These are phyloP conservation scores for Tanacetum coccineum DNA, from an alignment of 129 eudicot species.

Conservation along the genomic window DNA sequence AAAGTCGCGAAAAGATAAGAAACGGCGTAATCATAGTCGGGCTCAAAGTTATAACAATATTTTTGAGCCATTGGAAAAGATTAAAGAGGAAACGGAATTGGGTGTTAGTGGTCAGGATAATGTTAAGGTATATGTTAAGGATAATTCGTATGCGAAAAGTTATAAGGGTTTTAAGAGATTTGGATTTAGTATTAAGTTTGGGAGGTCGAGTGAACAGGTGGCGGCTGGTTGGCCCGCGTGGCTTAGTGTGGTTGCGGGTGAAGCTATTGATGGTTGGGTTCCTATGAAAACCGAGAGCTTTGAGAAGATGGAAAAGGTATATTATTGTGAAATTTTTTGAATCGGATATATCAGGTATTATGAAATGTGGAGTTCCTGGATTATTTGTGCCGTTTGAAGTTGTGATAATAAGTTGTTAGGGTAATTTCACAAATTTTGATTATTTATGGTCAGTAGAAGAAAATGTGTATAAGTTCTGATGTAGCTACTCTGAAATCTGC, in stretches of 20 bases:
- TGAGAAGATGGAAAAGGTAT: slow-evolving; percentile 72
- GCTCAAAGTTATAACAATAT: neutral
- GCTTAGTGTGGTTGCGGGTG: slow-evolving; percentile 67
- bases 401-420: too few species aligned
- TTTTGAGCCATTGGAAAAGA: slow-evolving; percentile 35
- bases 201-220: slow-evolving; percentile 37
- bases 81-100: slow-evolving; percentile 38
- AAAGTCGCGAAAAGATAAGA: slow-evolving; percentile 14
- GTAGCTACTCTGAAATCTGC: too few species aligned
- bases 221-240: slow-evolving; percentile 87
- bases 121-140: neutral
- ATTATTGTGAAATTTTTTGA: neutral
- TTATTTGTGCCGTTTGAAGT: too few species aligned
- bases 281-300: slow-evolving; percentile 58
- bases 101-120: neutral
- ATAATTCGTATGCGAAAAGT: slow-evolving; percentile 2
- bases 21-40: neutral
- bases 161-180: slow-evolving; percentile 22
- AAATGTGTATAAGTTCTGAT: too few species aligned
- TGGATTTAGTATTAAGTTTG: slow-evolving; percentile 33
- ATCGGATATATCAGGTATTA: too few species aligned
- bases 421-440: too few species aligned
- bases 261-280: slow-evolving; percentile 70
- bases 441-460: too few species aligned
- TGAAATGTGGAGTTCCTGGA: too few species aligned